Evolutionary conservation across 2,329 filamentous ascomycete species (phyloP).

Genomic region (Ceratocystis huliohia): DNA sequence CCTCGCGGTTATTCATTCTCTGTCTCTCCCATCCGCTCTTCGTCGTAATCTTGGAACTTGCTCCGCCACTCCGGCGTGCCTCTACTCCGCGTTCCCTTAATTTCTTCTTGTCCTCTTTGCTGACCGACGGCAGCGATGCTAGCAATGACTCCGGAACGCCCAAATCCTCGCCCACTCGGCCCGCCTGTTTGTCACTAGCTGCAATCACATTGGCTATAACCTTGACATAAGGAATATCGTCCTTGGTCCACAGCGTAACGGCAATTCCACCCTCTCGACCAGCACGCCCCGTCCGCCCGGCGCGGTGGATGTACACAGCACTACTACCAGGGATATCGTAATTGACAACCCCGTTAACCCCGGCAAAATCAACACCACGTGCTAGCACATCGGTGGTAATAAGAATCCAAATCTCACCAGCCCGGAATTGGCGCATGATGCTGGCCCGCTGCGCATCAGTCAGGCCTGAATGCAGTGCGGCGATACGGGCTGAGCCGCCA

Average conservation of each 20-base stretch:
- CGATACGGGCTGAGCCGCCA: slow-evolving; percentile 71
- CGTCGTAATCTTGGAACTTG: slow-evolving; percentile 60
- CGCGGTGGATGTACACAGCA: slow-evolving; percentile 84
- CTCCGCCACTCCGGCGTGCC: slow-evolving; percentile 39
- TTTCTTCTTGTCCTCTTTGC: slow-evolving; percentile 71
- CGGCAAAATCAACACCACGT: slow-evolving; percentile 85
- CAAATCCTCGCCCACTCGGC: slow-evolving; percentile 39
- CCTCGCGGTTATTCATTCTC: slow-evolving; percentile 52
- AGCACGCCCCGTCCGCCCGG: slow-evolving; percentile 79
- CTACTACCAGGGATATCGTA: slow-evolving; percentile 92
- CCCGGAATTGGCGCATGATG: slow-evolving; percentile 82
- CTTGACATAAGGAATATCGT: slow-evolving; percentile 81
- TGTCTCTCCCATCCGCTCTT: slow-evolving; percentile 65
- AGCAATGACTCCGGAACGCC: slow-evolving; percentile 75
- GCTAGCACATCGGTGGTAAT: slow-evolving; percentile 92
- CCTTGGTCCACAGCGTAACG: slow-evolving; percentile 89
- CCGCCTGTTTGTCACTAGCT: slow-evolving; percentile 60
- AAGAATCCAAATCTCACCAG: slow-evolving; percentile 87
- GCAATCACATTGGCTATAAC: slow-evolving; percentile 88
- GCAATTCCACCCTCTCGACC: slow-evolving; percentile 78
- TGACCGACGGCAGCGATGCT: slow-evolving; percentile 70
- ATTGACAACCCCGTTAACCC: slow-evolving; percentile 91
- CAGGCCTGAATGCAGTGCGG: slow-evolving; percentile 79
- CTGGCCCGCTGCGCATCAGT: slow-evolving; percentile 59
- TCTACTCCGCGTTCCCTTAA: slow-evolving; percentile 74